Base-by-base conservation (phyloP, 805 yeast genomes). In the Kuraishia piskuri region DNA sequence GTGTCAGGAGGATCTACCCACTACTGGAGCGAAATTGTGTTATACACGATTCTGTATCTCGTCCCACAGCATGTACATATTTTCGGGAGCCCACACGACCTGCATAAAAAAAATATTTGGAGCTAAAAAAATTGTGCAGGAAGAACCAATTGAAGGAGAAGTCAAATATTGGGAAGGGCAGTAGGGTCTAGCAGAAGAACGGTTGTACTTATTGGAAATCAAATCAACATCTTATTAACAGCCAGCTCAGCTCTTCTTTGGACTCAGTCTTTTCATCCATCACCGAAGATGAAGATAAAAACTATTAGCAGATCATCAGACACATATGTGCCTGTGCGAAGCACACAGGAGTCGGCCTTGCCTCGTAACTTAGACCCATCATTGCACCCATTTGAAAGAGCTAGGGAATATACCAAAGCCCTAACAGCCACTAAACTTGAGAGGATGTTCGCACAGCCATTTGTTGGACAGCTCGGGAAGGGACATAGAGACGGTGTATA, bases 401-500 rank as follows among this genome's bases (percentile, higher is more conserved):
- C 98, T 5, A 78, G 99, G 65, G 99, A 94, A 69, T 94, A 94
- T 64, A 88, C 97, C 20, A 81, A 91, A 59, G 98, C 98, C 0
- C 71, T 94, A 52, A 92, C 89, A 54, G 98, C 99, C 24, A 91
- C 98, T 17, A 94, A 94, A 66, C 68, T 94, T 71, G 98, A 92
- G 65, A 79, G 97, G 59, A 86, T 94, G 88, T 94, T 94, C 78
- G 98, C 99, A 0, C 91, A 91, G 64, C 99, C 99, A 2, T 94
- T 94, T 68, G 77, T 95, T 21, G 97, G 96, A 0, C 98, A 94
- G 65, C 71, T 94, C 40, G 99, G 99, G 2, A 79, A 81, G 56
- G 99, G 99, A 8, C 99, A 95, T 65, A 74, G 92, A 54, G 99
- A 94, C 66, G 98, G 97, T 55, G 90, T 94, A 14, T 92, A 94